Evolutionary conservation across 768 basidiomycete genomes (phyloP).

Genomic region (Chlorophyllum brunneum): DNA sequence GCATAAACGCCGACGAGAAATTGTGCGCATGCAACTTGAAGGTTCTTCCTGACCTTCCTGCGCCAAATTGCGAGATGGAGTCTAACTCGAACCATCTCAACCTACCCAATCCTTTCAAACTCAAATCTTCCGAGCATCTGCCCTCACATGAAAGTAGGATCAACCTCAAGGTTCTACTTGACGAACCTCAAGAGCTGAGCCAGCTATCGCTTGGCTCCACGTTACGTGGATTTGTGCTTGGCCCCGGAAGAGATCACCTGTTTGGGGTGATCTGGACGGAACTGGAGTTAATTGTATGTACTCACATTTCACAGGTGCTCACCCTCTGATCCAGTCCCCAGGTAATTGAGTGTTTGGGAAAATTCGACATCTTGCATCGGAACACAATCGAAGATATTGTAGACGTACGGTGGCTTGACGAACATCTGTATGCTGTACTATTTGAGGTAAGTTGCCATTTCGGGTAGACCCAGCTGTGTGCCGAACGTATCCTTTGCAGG

Average conservation of each 20-base stretch:
- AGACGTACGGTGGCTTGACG: slow-evolving; percentile 35
- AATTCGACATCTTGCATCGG: slow-evolving; percentile 27
- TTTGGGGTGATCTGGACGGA: slow-evolving; percentile 47
- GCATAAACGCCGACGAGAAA: slow-evolving; percentile 38
- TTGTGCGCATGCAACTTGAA: slow-evolving; percentile 41
- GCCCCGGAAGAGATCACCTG: slow-evolving; percentile 24
- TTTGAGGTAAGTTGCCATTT: slow-evolving; percentile 30
- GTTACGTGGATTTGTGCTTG: slow-evolving; percentile 21
- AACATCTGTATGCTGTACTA: slow-evolving; percentile 33
- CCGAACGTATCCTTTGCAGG: slow-evolving; percentile 22
- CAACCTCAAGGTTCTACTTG: slow-evolving; percentile 16
- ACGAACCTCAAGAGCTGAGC: slow-evolving; percentile 21
- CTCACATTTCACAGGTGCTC: background rate
- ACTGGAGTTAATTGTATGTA: slow-evolving; percentile 34
- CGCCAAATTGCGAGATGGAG: slow-evolving; percentile 20
- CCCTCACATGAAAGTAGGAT: slow-evolving; percentile 16
- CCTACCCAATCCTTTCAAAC: slow-evolving; percentile 65
- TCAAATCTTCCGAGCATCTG: slow-evolving; percentile 45
- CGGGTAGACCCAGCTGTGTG: background rate
- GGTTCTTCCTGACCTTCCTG: slow-evolving; percentile 17
- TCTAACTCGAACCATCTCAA: slow-evolving; percentile 32
- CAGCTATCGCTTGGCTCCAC: slow-evolving; percentile 17
- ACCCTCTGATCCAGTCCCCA: slow-evolving; percentile 13
- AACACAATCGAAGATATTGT: slow-evolving; percentile 23
- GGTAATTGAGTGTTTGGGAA: slow-evolving; percentile 35